phyloP scores from a whole-genome alignment of 108 stramenopile species.

The Pelagomonas calceolata region DNA sequence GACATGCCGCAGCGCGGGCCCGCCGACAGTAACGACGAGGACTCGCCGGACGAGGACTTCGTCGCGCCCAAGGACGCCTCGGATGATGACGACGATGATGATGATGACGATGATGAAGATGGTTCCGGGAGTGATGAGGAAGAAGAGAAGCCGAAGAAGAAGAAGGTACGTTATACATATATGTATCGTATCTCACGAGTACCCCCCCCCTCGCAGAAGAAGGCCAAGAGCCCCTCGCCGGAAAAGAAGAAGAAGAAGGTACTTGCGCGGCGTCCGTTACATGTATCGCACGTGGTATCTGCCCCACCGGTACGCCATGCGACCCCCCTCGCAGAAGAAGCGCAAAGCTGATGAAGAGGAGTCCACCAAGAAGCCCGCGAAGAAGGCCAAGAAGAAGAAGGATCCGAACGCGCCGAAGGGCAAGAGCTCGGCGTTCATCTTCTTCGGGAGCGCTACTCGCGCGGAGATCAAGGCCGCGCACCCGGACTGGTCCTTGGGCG shows the following conservation, averaged over 20 bases:
- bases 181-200: slow-evolving; percentile 18
- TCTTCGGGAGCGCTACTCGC: slow-evolving; percentile 47
- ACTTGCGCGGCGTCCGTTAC: background rate
- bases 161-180: slow-evolving; percentile 25
- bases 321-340: slow-evolving; percentile 8
- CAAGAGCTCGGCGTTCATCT: slow-evolving; percentile 48
- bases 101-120: slow-evolving; percentile 37
- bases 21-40: slow-evolving; percentile 52
- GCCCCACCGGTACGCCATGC: slow-evolving; percentile 10
- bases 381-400: slow-evolving; percentile 36
- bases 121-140: slow-evolving; percentile 47
- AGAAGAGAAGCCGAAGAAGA: slow-evolving; percentile 29
- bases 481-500: slow-evolving; percentile 39
- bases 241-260: background rate
- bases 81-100: slow-evolving; percentile 13
- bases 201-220: too few species aligned
- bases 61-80: slow-evolving; percentile 37
- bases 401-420: slow-evolving; percentile 41
- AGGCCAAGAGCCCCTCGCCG: too few species aligned
- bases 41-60: slow-evolving; percentile 50
- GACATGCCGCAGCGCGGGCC: slow-evolving; percentile 12
- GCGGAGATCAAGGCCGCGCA: slow-evolving; percentile 32
- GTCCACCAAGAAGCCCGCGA: slow-evolving; percentile 8
- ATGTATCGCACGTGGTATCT: too few species aligned
- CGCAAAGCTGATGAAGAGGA: slow-evolving; percentile 17